Evolutionary conservation across 2,329 filamentous ascomycete genomes (phyloP), one percentile per base, ranked within the genome.

Genomic region (Neodidymelliopsis sp.): DNA sequence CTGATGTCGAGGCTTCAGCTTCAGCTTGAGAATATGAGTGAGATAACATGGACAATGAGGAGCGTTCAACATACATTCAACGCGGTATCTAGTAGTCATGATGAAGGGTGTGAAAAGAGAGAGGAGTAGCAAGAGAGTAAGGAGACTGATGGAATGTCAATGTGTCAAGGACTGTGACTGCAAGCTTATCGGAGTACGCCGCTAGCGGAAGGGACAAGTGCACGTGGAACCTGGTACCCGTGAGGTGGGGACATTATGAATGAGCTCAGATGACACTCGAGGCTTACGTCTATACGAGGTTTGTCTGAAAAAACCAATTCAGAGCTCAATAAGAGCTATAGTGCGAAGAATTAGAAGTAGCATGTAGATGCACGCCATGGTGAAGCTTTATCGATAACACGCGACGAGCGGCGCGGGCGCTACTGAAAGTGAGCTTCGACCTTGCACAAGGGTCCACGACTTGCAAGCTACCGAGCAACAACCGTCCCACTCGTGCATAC

Each of bases 11-110:
- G 15, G 35, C 33, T 45, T n/a, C n/a, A n/a, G n/a, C n/a, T n/a
- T n/a, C 35, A 45, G 47, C 47, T 45, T 50, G 39, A 36, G 44
- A 13, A 11, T 5, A 19, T 30, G 35, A 31, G 36, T 29, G 25
- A 27, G 20, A 23, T 13, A 28, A 37, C 38, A 52, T 44, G 49
- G 29, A n/a, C 12, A 39, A 19, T 29, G 24, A 11, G 12, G 8
- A 6, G 9, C 12, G 16, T 25, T 38, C 6, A 12, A 66, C 69
- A 48, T 62, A 73, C 71, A 74, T 65, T 75, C 73, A 39, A 75
- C 73, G 51, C 73, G 61, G 48, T 75, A 75, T 63, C 73, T 68
- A 13, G 72, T 75, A 15, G 73, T 75, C 73, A 75, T 75, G 6
- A 39, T 67, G 56, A 29, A 29, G 16, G n/a, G n/a, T 20, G 9